Conservation (phyloP, 208 protist genomes). For the Spongospora subterranea region DNA sequence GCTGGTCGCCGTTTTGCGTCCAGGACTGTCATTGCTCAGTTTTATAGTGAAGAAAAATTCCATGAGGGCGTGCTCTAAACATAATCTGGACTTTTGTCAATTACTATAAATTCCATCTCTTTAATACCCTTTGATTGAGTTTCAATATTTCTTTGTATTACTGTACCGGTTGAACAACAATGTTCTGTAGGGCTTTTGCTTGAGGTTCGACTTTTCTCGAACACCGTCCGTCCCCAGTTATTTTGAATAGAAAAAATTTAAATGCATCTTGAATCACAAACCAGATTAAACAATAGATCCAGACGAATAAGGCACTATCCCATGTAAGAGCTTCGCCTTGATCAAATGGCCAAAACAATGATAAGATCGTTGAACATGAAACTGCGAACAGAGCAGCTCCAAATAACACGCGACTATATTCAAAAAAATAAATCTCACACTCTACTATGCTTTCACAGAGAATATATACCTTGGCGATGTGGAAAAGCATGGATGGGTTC, state of each 20-base stretch:
- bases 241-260: background rate
- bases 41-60: slow-evolving; percentile 54
- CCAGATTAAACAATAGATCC: slow-evolving; percentile 43
- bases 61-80: background rate
- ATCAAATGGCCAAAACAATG: slow-evolving; percentile 36
- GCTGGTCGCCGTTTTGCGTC: slow-evolving; percentile 55
- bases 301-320: background rate
- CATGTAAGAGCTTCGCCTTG: background rate
- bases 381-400: slow-evolving; percentile 28
- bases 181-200: background rate
- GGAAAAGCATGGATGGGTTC: slow-evolving; percentile 22
- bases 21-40: slow-evolving; percentile 63
- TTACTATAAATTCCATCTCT: too few relatives aligned
- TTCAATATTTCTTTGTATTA: background rate
- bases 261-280: slow-evolving; percentile 23
- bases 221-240: background rate
- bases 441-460: too few relatives aligned
- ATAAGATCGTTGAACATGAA: slow-evolving; percentile 20
- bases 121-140: too few relatives aligned
- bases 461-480: background rate
- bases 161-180: background rate
- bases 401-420: background rate
- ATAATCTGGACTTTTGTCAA: too few relatives aligned
- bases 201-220: background rate
- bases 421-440: too few relatives aligned